These are phyloP conservation scores for Xylona heveae DNA, from an alignment of 495 filamentous ascomycete species.

Conservation along the genomic window DNA sequence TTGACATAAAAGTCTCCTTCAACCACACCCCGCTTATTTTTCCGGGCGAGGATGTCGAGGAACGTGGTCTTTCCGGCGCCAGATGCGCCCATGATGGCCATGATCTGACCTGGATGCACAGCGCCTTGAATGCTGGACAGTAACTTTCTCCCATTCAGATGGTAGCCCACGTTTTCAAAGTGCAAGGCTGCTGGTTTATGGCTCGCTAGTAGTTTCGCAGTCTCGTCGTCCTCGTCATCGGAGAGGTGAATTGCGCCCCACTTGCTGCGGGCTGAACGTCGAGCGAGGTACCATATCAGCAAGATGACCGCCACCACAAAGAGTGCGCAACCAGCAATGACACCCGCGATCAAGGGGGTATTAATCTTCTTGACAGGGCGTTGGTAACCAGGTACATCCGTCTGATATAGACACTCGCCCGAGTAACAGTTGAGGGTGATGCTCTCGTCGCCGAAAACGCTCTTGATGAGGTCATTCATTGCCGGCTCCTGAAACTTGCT, in stretches of 20 bases:
- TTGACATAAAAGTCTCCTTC: conserved; percentile 82
- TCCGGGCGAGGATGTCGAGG: conserved; percentile 85
- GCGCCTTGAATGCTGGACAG: conserved; percentile 61
- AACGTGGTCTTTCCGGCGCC: conserved; percentile 96
- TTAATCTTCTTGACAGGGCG: conserved; percentile 89
- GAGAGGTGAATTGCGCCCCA: conserved; percentile 56
- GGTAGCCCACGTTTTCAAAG: conserved; percentile 76
- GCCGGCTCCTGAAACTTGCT: conserved; percentile 76
- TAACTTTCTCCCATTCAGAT: conserved; percentile 72
- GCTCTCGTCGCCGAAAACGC: conserved; percentile 74
- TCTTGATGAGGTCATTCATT: conserved; percentile 74
- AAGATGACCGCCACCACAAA: conserved; percentile 77
- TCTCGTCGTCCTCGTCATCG: conserved; percentile 82
- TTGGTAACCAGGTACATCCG: conserved; percentile 78
- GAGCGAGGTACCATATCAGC: conserved; percentile 71
- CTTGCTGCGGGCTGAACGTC: conserved; percentile 36
- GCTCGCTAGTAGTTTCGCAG: conserved; percentile 63
- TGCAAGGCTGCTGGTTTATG: conserved; percentile 78
- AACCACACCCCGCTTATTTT: conserved; percentile 79
- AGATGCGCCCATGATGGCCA: conserved; percentile 96
- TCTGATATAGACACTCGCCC: conserved; percentile 82
- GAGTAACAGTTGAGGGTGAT: conserved; percentile 66
- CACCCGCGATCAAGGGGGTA: conserved; percentile 83
- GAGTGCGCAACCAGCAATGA: conserved; percentile 70
- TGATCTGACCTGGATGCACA: conserved; percentile 73